Evolutionary conservation across 1,284 basidiomycete species (phyloP).

Genomic region (Puccinia horiana): DNA sequence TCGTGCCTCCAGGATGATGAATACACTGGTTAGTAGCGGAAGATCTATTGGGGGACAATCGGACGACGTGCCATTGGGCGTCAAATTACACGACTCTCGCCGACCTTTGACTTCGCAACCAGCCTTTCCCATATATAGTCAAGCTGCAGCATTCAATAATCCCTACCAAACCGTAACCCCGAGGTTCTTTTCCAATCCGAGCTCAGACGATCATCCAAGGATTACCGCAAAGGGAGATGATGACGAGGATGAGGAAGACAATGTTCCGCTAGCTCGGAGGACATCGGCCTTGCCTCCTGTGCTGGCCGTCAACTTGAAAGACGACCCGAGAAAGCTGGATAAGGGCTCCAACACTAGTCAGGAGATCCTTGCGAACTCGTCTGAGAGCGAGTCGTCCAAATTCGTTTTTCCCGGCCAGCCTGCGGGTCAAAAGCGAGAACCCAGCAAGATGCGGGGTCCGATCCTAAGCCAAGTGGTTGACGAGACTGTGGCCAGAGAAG

Average conservation of each 20-base stretch:
- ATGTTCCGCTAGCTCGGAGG: constrained; percentile 39
- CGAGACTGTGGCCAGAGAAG: constrained; percentile 15
- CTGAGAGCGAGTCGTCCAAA: background rate
- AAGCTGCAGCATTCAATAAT: constrained; percentile 3
- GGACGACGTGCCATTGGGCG: constrained; percentile 35
- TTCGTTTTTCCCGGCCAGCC: background rate
- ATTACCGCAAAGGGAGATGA: constrained; percentile 24
- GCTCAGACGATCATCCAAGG: background rate
- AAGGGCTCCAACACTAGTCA: background rate
- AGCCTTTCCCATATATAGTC: background rate
- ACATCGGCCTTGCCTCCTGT: constrained; percentile 19
- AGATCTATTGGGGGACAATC: constrained; percentile 28
- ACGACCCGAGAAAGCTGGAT: background rate
- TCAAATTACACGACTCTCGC: background rate
- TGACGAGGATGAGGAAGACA: constrained; percentile 34
- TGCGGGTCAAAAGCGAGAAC: background rate
- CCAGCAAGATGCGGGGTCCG: background rate
- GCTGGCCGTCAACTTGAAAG: background rate
- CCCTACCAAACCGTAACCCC: background rate
- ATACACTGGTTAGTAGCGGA: background rate
- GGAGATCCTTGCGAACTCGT: background rate
- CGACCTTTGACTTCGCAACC: constrained; percentile 28
- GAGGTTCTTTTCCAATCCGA: background rate
- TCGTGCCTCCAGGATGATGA: constrained; percentile 20
- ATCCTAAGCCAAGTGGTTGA: constrained; percentile 12